A percentile compares a stretch with the other conserved stretches of the same genome.
Conservation (phyloP, 2,329 filamentous ascomycete species). For the Fusarium continuum region DNA sequence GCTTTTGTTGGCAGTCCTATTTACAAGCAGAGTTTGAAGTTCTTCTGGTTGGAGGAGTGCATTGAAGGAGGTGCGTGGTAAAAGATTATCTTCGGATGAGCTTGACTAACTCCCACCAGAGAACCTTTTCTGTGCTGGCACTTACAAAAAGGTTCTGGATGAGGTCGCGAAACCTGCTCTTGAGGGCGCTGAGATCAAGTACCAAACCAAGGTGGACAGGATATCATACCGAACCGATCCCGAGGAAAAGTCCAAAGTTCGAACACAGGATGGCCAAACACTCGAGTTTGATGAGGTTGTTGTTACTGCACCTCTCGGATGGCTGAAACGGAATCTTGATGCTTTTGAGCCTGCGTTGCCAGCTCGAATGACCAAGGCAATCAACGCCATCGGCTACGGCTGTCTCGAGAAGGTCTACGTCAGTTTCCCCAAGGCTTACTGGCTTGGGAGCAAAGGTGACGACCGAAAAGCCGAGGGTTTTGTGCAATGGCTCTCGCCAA, state of each 20-base stretch:
- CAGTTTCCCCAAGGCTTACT: slow-evolving; percentile 80
- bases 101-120: slow-evolving; percentile 50
- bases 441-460: slow-evolving; percentile 60
- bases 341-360: slow-evolving; percentile 71
- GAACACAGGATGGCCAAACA: slow-evolving; percentile 55
- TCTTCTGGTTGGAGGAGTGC: slow-evolving; percentile 81
- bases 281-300: slow-evolving; percentile 73
- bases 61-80: slow-evolving; percentile 69
- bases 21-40: slow-evolving; percentile 73
- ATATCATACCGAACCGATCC: slow-evolving; percentile 49
- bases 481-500: slow-evolving; percentile 77
- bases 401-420: slow-evolving; percentile 77
- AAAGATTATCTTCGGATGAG: neutral
- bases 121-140: slow-evolving; percentile 68
- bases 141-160: slow-evolving; percentile 67
- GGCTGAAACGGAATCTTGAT: slow-evolving; percentile 68
- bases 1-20: slow-evolving; percentile 74
- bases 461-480: slow-evolving; percentile 68
- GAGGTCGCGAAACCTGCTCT: slow-evolving; percentile 66
- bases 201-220: slow-evolving; percentile 57
- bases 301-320: slow-evolving; percentile 73
- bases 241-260: slow-evolving; percentile 53
- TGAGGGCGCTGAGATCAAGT: slow-evolving; percentile 63
- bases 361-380: slow-evolving; percentile 64
- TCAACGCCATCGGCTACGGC: slow-evolving; percentile 73